Conservation (phyloP, 2,329 filamentous ascomycete species). For the Hymenoscyphus salicellus region DNA sequence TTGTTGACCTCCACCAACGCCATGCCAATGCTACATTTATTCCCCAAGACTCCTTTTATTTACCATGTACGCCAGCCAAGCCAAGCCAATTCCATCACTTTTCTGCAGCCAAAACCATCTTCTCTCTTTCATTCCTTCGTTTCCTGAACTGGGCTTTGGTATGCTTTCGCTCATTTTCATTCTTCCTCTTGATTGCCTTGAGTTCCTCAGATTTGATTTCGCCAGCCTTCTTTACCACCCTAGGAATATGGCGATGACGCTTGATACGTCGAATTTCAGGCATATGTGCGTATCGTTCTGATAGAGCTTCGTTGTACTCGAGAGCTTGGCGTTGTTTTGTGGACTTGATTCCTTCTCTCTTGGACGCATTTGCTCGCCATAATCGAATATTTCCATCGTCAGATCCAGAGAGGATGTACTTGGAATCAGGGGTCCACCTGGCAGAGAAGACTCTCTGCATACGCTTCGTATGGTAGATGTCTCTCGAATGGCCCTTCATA, state of each 20-base stretch:
- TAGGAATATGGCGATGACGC: conserved; percentile 85
- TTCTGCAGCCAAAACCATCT: conserved; percentile 71
- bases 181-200: conserved; percentile 78
- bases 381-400: conserved; percentile 90
- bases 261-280: conserved; percentile 90
- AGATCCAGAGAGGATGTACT: conserved; percentile 84
- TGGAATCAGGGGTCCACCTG: conserved; percentile 82
- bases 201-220: conserved; percentile 93
- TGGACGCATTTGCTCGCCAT: conserved; percentile 84
- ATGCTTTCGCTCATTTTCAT: conserved; percentile 94
- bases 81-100: conserved; percentile 24
- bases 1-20: conserved; percentile 11
- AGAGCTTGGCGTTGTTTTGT: conserved; percentile 80
- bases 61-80: conserved; percentile 10
- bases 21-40: conserved; percentile 15
- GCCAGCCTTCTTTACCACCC: conserved; percentile 89
- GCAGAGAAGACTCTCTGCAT: conserved; percentile 93
- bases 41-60: conserved; percentile 10
- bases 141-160: conserved; percentile 76
- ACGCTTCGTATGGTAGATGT: conserved; percentile 95
- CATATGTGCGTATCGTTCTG: conserved; percentile 88
- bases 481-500: conserved; percentile 76
- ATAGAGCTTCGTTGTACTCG: conserved; percentile 85
- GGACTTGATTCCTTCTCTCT: conserved; percentile 80
- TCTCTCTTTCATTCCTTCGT: conserved; percentile 79